These are phyloP conservation scores for Piper longum DNA, from an alignment of 164 flowering plant species.

Conservation along the genomic window DNA sequence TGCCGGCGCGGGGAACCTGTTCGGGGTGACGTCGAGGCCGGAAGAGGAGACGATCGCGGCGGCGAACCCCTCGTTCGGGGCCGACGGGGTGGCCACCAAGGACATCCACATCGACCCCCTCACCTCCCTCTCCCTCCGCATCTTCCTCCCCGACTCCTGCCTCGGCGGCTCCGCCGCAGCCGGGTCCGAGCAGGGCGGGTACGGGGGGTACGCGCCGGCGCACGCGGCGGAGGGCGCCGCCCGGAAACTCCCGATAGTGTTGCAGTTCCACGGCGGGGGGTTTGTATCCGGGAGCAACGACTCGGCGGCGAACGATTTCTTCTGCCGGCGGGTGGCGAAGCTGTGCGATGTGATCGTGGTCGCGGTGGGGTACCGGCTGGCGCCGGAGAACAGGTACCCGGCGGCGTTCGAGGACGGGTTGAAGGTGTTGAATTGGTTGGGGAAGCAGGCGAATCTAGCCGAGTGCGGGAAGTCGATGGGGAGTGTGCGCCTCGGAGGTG, in stretches of 20 bases:
- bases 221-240: background rate
- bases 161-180: constrained; percentile 14
- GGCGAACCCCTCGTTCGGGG: constrained; percentile 51
- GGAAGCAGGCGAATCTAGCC: constrained; percentile 66
- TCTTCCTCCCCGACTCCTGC: constrained; percentile 50
- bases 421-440: constrained; percentile 72
- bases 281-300: constrained; percentile 68
- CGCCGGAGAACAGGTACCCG: constrained; percentile 68
- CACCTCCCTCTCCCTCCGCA: constrained; percentile 46
- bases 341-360: constrained; percentile 70
- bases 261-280: constrained; percentile 85
- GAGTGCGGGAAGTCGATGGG: constrained; percentile 28
- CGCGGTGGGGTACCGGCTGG: constrained; percentile 76
- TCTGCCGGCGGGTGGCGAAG: constrained; percentile 66
- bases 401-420: constrained; percentile 79
- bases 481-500: constrained; percentile 16
- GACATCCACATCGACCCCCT: constrained; percentile 73
- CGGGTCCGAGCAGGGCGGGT: constrained; percentile 4
- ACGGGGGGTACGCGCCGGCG: constrained; percentile 2
- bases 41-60: constrained; percentile 53
- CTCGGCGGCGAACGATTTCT: constrained; percentile 58
- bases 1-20: constrained; percentile 23
- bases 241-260: constrained; percentile 51
- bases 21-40: constrained; percentile 76
- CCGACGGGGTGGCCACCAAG: constrained; percentile 93